Percentiles rank a stretch among this genome's conserved stretches.
phyloP scores from a whole-genome alignment of 2,329 filamentous ascomycete species.

The Chrysoporthe puriensis region DNA sequence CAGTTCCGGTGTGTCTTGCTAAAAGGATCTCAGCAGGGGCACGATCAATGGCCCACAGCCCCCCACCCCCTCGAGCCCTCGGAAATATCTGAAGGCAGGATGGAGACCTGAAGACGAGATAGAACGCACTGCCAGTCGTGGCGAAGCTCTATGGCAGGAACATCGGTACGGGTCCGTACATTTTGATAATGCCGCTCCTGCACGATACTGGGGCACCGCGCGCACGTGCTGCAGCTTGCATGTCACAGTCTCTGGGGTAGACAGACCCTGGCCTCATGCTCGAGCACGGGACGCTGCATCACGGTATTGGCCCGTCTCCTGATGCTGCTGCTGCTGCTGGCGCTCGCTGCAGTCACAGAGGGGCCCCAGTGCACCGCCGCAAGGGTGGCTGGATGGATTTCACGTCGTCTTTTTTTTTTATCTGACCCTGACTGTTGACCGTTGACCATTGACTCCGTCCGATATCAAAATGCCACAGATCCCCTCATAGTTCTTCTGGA shows the following conservation, averaged over 20 bases:
- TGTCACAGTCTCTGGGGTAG: not conserved
- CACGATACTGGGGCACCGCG: not conserved
- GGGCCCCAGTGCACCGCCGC: not conserved
- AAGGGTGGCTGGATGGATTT: constrained; percentile 15
- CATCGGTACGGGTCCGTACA: too few relatives aligned
- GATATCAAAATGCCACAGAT: constrained; percentile 29
- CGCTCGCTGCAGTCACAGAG: not conserved
- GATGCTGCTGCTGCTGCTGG: not conserved
- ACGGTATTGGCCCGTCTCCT: not conserved
- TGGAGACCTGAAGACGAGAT: too few relatives aligned
- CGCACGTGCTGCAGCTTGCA: not conserved
- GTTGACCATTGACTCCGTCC: constrained; percentile 28
- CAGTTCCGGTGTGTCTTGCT: too few relatives aligned
- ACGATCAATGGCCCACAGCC: too few relatives aligned
- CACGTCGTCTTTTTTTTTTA: constrained; percentile 20
- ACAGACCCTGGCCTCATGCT: not conserved
- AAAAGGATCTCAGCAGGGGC: too few relatives aligned
- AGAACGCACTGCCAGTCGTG: too few relatives aligned
- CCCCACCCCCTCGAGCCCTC: too few relatives aligned
- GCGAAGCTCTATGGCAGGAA: too few relatives aligned
- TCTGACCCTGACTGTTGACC: constrained; percentile 21
- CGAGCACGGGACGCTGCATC: not conserved
- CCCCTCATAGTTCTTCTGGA: constrained; percentile 12
- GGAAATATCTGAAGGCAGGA: too few relatives aligned
- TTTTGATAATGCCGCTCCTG: not conserved